A percentile compares a stretch with the other conserved stretches of the same genome.
Evolutionary conservation across 2,329 filamentous ascomycete genomes (phyloP).

Genomic region (Clonostachys sp.): DNA sequence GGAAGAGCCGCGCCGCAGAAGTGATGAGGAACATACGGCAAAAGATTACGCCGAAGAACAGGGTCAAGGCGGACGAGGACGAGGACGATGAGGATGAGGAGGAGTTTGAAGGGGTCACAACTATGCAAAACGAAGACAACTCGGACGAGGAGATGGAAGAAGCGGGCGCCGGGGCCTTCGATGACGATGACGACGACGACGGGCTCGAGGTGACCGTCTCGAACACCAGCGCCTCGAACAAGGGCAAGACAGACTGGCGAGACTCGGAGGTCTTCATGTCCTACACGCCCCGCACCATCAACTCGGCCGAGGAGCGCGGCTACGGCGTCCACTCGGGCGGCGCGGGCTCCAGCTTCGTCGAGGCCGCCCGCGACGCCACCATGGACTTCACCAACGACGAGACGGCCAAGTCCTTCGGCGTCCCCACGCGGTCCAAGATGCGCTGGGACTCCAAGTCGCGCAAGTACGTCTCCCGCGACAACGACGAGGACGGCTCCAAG

Average conservation of each 20-base stretch:
- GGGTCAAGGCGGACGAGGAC: conserved; percentile 30
- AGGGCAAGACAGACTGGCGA: conserved; percentile 62
- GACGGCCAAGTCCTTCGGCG: conserved; percentile 70
- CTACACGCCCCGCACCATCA: conserved; percentile 78
- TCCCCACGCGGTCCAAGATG: conserved; percentile 70
- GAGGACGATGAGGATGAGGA: conserved; percentile 18
- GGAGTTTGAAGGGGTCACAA: conserved; percentile 14
- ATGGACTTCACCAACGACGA: conserved; percentile 96
- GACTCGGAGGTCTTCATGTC: conserved; percentile 95
- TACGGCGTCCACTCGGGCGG: conserved; percentile 89
- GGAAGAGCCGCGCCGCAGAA: conserved; percentile 66
- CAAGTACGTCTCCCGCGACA: conserved; percentile 87
- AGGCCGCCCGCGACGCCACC: conserved; percentile 78
- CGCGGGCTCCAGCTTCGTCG: conserved; percentile 73
- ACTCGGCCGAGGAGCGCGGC: conserved; percentile 81
- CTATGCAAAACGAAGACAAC: conserved; percentile 20
- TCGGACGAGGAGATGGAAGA: conserved; percentile 36
- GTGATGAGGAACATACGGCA: conserved; percentile 70
- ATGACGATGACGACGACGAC: conserved; percentile 56
- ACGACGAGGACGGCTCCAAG: conserved; percentile 90
- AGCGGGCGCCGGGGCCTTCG: conserved; percentile 5
- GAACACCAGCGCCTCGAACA: conserved; percentile 47
- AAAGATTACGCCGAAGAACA: conserved; percentile 58
- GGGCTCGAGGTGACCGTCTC: conserved; percentile 70
- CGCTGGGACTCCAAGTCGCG: conserved; percentile 96